Percentiles rank a stretch among this genome's conserved stretches.
Conservation (phyloP, 1,284 basidiomycete species). For the Cerioporus squamosus region DNA sequence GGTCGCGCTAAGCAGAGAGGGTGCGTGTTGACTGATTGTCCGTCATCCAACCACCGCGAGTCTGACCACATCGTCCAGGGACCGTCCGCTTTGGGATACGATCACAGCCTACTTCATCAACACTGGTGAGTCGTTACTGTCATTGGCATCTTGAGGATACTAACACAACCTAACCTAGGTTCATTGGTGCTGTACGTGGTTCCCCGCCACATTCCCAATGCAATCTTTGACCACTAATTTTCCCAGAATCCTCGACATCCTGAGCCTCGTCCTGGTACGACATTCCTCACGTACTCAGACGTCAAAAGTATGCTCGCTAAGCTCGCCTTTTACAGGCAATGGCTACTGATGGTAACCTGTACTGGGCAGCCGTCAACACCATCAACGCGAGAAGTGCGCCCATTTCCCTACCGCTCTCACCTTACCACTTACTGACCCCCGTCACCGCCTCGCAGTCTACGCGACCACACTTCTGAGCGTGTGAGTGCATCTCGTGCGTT, state of each 20-base stretch:
- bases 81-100: not conserved
- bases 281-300: too few species aligned
- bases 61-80: not conserved
- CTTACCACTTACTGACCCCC: not conserved
- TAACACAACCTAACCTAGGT: not conserved
- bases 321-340: not conserved
- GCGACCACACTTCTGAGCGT: not conserved
- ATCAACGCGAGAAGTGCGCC: not conserved
- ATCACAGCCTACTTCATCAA: not conserved
- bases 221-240: too few species aligned
- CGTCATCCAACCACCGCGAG: not conserved
- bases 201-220: too few species aligned
- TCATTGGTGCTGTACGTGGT: not conserved
- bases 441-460: not conserved
- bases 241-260: not conserved
- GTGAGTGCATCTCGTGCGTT: not conserved
- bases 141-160: not conserved
- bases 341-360: not conserved
- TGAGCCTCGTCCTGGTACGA: not conserved
- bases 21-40: not conserved
- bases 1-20: not conserved
- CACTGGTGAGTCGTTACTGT: not conserved
- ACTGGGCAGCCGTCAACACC: conserved; percentile 1
- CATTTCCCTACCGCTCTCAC: too few species aligned
- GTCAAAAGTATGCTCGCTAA: too few species aligned